Conservation (phyloP, 768 basidiomycete species). For the Pulveroboletus sp. region DNA sequence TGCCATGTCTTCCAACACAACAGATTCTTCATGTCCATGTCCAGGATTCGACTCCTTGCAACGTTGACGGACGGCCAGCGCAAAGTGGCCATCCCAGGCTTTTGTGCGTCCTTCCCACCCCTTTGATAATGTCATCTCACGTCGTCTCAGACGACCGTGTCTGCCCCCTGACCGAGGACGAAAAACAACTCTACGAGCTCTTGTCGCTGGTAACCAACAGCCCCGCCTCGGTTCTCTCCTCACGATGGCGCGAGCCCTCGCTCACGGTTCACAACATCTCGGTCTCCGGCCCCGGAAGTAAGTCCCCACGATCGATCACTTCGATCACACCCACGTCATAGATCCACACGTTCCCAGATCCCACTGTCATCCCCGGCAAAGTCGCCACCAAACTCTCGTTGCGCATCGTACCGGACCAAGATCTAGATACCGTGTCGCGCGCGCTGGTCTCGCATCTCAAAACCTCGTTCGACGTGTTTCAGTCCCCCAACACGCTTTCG, state of each 20-base stretch:
- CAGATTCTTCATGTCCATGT: not conserved
- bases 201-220: conserved; percentile 68
- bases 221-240: conserved; percentile 64
- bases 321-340: not conserved
- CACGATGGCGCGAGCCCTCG: conserved; percentile 88
- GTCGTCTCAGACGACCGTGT: conserved; percentile 66
- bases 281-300: conserved; percentile 79
- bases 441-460: conserved; percentile 59
- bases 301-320: conserved; percentile 15
- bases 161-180: conserved; percentile 62
- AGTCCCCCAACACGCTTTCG: conserved; percentile 69
- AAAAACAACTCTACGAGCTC: conserved; percentile 63
- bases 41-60: conserved; percentile 75
- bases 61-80: conserved; percentile 59
- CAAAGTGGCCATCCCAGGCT: conserved; percentile 69
- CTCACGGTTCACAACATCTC: conserved; percentile 85
- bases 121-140: not conserved
- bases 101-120: conserved; percentile 59
- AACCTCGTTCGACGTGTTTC: conserved; percentile 53
- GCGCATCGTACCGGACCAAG: conserved; percentile 94
- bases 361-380: conserved; percentile 84
- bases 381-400: conserved; percentile 86
- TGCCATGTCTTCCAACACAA: not conserved
- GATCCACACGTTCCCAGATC: conserved; percentile 41
- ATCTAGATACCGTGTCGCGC: conserved; percentile 63